Evolutionary conservation across 306 rosid genomes (phyloP), one percentile per base, ranked within the genome.

Genomic region (Quercus variabilis): DNA sequence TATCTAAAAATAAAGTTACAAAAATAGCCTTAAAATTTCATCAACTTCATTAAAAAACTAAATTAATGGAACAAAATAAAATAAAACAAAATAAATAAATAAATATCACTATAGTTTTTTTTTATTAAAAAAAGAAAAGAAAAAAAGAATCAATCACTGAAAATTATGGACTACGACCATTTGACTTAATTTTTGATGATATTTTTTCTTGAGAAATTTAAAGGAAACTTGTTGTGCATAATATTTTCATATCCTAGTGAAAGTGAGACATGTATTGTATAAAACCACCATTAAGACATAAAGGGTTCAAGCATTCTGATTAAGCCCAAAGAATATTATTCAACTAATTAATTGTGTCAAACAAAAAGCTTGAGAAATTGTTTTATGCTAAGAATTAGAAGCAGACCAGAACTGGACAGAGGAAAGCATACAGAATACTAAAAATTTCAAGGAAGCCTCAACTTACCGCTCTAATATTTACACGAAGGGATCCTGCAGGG

Each of bases 401-500:
- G 77, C 23, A 26, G 73, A 74, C n/a, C 63, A 71, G 23, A 73
- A 43, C 43, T 23, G 43, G 28, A 20, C 70, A 71, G 19, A 26
- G 69, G 65, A 83, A 59, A 64, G 73, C 10, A 63, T 5, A 19
- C 15, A 83, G 70, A 52, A 46, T 62, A 18, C 8, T 38, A 57
- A 69, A 74, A 35, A 71, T 60, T 74, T 38, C 72, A 65, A 80
- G 51, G 70, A 76, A 64, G 67, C 54, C 35, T 71, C 83, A 69
- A 78, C 97, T 84, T 85, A 90, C 99, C 17, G 98, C 99, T 70
- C 94, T 87, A 46, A 95, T 95, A 76, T 91, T 91, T 75, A 90
- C 69, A 20, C 94, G 97, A 80, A 92, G 93, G 20, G 99, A 90
- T 21, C 92, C 92, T 79, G 98, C 99, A 69, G 97, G 97, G 60